Base-by-base conservation (phyloP, 1,284 basidiomycete species). In the Pseudomicrostroma phylloplanum region DNA sequence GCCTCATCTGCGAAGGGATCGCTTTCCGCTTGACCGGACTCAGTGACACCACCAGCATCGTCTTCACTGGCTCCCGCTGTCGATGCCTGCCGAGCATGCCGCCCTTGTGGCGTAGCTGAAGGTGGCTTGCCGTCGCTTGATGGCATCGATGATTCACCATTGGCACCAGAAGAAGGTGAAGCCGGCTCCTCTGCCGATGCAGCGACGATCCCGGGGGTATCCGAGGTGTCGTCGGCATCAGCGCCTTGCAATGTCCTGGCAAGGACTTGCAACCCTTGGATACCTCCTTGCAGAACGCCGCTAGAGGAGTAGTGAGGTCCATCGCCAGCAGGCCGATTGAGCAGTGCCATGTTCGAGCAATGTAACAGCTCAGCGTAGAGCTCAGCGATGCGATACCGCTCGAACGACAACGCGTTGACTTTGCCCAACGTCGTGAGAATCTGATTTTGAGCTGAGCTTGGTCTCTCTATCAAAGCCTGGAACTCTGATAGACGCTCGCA, bases 361-460 rank as follows among this genome's bases (percentile, higher is more conserved):
- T 99, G 96, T 15, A 98, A 82, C 15, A 98, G 85, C 80, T 99
- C 96, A 19, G 94, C 96, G 72, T 96, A 94, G 8, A 99, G 84
- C 80, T 99, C 96, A 78, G 92, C 90, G 74, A 98, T 91, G n/a
- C 94, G 87, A 80, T 93, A 96, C 6, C 96, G 87, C 78, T 97
- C 96, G 69, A 94, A 87, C 0, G 94, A 96, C 40, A 99, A 85
- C 0, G 94, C 92, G 1, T 84, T 82, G 54, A 90, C 85, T 6
- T 59, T 59, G 21, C 65, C 63, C 21, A 69, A 61, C 15, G 70
- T 59, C 11, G 71, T 72, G 2, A 61, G 56, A 1, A 72, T 58
- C 17, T 48, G 39, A 80, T 86, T 78, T 73, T 91, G 89, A 79
- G 86, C 79, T 40, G 89, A 89, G 39, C 91, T 82, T 4, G 93